These are phyloP conservation scores for Metarhizium guizhouense DNA, from an alignment of 2,329 filamentous ascomycete species.

Conservation along the genomic window DNA sequence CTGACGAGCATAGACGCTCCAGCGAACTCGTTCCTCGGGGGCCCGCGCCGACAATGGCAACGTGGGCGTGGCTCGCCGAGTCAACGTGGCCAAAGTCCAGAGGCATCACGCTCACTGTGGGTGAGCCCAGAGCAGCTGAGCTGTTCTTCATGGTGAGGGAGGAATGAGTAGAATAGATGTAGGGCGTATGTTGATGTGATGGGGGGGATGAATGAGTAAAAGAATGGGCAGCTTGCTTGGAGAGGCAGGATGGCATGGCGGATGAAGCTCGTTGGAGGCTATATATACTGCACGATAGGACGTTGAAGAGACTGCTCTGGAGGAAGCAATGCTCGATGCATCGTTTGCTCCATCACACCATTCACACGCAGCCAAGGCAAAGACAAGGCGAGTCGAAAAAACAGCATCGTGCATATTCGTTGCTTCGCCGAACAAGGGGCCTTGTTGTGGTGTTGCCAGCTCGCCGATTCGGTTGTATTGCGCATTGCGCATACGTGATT, in stretches of 20 bases:
- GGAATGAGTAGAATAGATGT: not conserved
- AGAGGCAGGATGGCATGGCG: not conserved
- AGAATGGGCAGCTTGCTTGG: not conserved
- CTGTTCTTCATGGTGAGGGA: not conserved
- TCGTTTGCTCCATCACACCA: not conserved
- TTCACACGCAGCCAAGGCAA: not conserved
- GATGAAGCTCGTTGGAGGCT: not conserved
- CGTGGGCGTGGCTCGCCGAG: not conserved
- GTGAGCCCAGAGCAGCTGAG: not conserved
- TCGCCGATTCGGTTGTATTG: not conserved
- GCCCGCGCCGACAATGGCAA: slow-evolving; percentile 5
- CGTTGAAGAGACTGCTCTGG: too few relatives aligned
- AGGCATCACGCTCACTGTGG: not conserved
- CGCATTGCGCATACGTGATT: not conserved
- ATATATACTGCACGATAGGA: not conserved
- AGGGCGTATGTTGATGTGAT: not conserved
- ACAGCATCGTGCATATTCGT: not conserved
- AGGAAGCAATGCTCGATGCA: not conserved
- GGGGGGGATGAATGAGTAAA: not conserved
- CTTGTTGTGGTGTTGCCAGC: not conserved
- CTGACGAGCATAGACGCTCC: slow-evolving; percentile 5
- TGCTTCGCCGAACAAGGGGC: not conserved
- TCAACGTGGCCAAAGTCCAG: not conserved
- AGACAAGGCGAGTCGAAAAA: not conserved
- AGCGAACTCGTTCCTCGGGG: slow-evolving; percentile 5